Percentiles rank a stretch among this genome's conserved stretches.
phyloP scores from a whole-genome alignment of 768 basidiomycete genomes.

The Astraeus odoratus region DNA sequence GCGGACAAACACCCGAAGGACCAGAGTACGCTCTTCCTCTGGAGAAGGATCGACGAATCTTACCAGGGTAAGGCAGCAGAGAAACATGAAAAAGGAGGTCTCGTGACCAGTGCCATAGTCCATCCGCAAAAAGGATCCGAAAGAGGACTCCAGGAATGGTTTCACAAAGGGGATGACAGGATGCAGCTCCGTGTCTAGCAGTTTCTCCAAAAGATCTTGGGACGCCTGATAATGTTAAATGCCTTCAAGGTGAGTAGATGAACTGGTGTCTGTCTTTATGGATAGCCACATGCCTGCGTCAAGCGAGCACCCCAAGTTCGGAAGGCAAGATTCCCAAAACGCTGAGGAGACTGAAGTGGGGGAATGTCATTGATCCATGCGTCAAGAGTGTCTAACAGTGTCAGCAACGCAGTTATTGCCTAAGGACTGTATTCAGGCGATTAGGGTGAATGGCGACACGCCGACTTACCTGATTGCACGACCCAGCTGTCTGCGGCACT shows the following conservation, averaged over 20 bases:
- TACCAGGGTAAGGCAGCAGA: constrained; percentile 64
- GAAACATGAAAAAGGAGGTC: constrained; percentile 75
- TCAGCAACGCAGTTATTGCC: constrained; percentile 43
- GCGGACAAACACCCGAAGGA: constrained; percentile 60
- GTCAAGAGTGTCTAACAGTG: constrained; percentile 59
- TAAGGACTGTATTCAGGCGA: constrained; percentile 18
- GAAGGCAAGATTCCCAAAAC: constrained; percentile 89
- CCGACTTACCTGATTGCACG: constrained; percentile 15
- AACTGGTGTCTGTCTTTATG: too few species aligned
- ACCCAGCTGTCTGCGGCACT: constrained; percentile 34
- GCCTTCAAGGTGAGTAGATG: too few species aligned
- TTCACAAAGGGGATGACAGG: constrained; percentile 55
- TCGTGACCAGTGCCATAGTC: constrained; percentile 99
- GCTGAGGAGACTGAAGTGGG: constrained; percentile 64
- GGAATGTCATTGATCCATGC: constrained; percentile 80
- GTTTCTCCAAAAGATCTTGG: constrained; percentile 39
- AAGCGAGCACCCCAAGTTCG: constrained; percentile 70
- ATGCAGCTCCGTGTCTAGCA: constrained; percentile 42
- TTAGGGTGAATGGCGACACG: background rate
- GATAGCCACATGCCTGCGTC: constrained; percentile 64
- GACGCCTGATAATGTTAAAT: too few species aligned
- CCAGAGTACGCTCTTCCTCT: constrained; percentile 54
- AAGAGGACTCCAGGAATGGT: constrained; percentile 75
- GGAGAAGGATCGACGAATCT: constrained; percentile 54
- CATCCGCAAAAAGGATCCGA: constrained; percentile 85